Base-by-base conservation (phyloP, 768 basidiomycete species). In the Amanita rimosa region DNA sequence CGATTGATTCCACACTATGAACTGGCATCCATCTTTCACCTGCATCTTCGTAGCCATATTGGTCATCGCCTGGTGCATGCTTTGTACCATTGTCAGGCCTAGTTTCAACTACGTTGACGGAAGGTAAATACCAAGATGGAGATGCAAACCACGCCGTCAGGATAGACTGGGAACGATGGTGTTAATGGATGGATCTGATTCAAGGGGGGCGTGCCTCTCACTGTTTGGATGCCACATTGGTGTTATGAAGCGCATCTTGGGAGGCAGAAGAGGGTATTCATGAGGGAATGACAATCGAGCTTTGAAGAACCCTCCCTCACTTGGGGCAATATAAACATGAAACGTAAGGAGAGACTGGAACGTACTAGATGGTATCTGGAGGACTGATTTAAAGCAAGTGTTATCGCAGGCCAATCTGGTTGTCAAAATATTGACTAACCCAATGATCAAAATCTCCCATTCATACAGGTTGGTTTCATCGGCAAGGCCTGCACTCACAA, bases 221-320 rank as follows among this genome's bases (percentile, higher is more conserved):
- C 95, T 94, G 64, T 97, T 99, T 1, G 96, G 96, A 67, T 99
- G 96, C 81, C 94, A 91, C 78, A 99, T 88, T 31, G 83, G 84
- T 1, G 96, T 97, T 56, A 87, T 78, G 60, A 99, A 99, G 17
- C 78, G 81, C 89, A 98, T 89, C 79, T 91, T 94, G 33, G 96
- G 95, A 6, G 94, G 94, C 42, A 82, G 71, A 46, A 95, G 66
- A 22, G 95, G 95, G 62, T 82, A 97, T 64, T 97, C 91, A 22
- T 76, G 70, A 6, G 94, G 95, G 66, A 99, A 98, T 4, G 82
- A 74, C 50, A 98, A 67, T 46, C 85, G 75, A 14, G 93, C 92
- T 67, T 91, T 93, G 70, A 95, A 86, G 65, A 98, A 89, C 6
- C 90, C 96, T 52, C 95, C 96, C 67, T 99, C 95, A 61, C 91